A percentile compares a stretch with the other conserved stretches of the same genome.
Conservation (phyloP, 805 yeast species). For the Metschnikowia matae region DNA sequence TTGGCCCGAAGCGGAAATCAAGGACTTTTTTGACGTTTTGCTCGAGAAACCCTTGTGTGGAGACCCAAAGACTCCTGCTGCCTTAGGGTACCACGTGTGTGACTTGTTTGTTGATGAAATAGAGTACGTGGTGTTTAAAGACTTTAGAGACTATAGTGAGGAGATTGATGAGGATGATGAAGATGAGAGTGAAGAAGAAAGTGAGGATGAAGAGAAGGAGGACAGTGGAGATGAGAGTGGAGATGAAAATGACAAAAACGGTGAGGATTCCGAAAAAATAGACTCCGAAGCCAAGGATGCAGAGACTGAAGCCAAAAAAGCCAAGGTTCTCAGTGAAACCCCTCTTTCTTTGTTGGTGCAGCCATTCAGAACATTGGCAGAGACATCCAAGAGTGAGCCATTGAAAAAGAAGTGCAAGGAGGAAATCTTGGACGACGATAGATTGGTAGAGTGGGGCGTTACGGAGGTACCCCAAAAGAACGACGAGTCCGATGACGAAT, state of each 20-base stretch:
- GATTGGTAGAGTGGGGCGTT: slow-evolving; percentile 65
- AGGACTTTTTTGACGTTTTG: slow-evolving; percentile 42
- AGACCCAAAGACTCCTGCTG: slow-evolving; percentile 58
- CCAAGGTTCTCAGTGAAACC: slow-evolving; percentile 35
- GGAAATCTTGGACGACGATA: slow-evolving; percentile 61
- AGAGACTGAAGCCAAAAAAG: slow-evolving; percentile 21
- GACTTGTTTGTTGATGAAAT: slow-evolving; percentile 85
- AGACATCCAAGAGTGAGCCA: slow-evolving; percentile 52
- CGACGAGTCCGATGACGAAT: slow-evolving; percentile 23
- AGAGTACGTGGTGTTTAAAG: slow-evolving; percentile 57
- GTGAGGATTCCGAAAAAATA: slow-evolving; percentile 26
- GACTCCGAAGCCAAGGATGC: slow-evolving; percentile 15
- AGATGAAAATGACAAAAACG: slow-evolving; percentile 12
- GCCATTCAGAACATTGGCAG: slow-evolving; percentile 56
- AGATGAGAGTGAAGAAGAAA: slow-evolving; percentile 1
- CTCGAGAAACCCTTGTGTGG: slow-evolving; percentile 51
- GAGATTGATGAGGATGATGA: slow-evolving; percentile 34
- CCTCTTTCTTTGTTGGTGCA: slow-evolving; percentile 54
- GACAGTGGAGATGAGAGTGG: slow-evolving; percentile 32
- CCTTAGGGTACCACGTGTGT: slow-evolving; percentile 77
- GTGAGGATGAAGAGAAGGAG: slow-evolving; percentile 6
- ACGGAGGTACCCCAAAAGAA: slow-evolving; percentile 24
- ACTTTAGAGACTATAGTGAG: slow-evolving; percentile 35
- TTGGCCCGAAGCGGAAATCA: slow-evolving; percentile 49
- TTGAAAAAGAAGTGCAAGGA: slow-evolving; percentile 60